A percentile compares a stretch with the other conserved stretches of the same genome.
These are phyloP conservation scores for Onygena corvina DNA, from an alignment of 2,329 filamentous ascomycete genomes.

Conservation along the genomic window DNA sequence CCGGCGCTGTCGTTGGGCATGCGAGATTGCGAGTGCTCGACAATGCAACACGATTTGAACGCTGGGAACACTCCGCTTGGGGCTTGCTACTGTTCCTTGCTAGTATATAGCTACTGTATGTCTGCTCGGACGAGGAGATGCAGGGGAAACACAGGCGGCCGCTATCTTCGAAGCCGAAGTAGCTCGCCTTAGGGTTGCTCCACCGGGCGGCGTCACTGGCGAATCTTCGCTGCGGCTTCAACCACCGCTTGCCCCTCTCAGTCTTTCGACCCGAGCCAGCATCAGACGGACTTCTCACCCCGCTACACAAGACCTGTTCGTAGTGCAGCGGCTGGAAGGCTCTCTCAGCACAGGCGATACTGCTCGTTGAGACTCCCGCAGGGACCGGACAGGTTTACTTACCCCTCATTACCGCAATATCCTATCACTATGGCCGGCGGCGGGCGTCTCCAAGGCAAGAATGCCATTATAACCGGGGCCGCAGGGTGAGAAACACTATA, in stretches of 20 bases:
- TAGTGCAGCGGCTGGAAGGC: too few species aligned
- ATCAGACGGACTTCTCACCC: not conserved
- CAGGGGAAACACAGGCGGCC: not conserved
- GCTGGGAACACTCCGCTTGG: too few species aligned
- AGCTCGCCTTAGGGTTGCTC: not conserved
- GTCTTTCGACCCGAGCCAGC: not conserved
- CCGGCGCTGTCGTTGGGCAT: too few species aligned
- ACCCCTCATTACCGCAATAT: not conserved
- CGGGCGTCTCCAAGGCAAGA: constrained; percentile 51
- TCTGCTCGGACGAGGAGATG: too few species aligned
- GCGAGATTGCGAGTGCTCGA: too few species aligned
- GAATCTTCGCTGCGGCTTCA: not conserved
- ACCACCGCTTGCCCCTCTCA: not conserved
- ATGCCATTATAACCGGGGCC: constrained; percentile 68
- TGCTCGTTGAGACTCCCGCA: too few species aligned
- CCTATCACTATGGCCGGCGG: not conserved
- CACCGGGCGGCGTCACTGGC: not conserved
- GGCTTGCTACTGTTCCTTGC: too few species aligned
- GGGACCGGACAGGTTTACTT: too few species aligned
- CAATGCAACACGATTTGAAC: too few species aligned
- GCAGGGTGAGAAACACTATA: constrained; percentile 56
- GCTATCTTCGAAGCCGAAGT: not conserved
- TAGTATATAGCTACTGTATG: too few species aligned
- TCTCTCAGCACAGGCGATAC: too few species aligned
- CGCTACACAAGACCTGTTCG: too few species aligned